phyloP scores from a whole-genome alignment of 1,139 yeast genomes.

The Suhomyces bolitotheri region DNA sequence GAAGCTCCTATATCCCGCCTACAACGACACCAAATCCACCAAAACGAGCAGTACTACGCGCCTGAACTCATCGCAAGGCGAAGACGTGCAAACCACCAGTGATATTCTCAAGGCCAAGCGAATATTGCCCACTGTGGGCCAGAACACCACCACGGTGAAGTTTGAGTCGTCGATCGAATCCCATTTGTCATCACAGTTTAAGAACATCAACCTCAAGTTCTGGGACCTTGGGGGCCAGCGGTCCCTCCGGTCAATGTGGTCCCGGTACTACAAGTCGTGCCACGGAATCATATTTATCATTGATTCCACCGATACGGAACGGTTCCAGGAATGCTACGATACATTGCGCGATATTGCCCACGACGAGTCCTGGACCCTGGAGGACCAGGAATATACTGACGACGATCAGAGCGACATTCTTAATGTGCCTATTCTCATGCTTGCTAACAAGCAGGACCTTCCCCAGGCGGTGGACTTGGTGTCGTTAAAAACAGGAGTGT shows the following conservation, averaged over 20 bases:
- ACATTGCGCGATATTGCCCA: conserved; percentile 50
- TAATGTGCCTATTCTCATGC: conserved; percentile 84
- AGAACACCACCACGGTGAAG: conserved; percentile 45
- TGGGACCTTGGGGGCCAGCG: conserved; percentile 98
- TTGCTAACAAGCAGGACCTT: conserved; percentile 93
- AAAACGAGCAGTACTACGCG: not conserved
- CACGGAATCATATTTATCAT: conserved; percentile 92
- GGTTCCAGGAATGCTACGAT: conserved; percentile 81
- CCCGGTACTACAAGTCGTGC: conserved; percentile 77
- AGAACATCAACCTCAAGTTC: conserved; percentile 64
- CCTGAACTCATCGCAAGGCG: conserved; percentile 3
- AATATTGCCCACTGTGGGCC: conserved; percentile 52
- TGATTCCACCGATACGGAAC: conserved; percentile 81
- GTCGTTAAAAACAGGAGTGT: conserved; percentile 78
- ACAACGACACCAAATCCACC: conserved; percentile 20
- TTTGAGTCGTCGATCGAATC: conserved; percentile 34
- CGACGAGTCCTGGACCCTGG: conserved; percentile 39
- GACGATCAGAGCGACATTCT: conserved; percentile 27
- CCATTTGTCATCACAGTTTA: conserved; percentile 35
- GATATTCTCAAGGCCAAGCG: conserved; percentile 54
- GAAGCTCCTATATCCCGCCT: conserved; percentile 40
- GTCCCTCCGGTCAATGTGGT: conserved; percentile 80
- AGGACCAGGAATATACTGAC: no score
- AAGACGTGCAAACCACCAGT: conserved; percentile 18
- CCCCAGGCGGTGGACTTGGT: conserved; percentile 72